Conservation (phyloP, 345 rosid genomes). For the Aethionema arabicum region DNA sequence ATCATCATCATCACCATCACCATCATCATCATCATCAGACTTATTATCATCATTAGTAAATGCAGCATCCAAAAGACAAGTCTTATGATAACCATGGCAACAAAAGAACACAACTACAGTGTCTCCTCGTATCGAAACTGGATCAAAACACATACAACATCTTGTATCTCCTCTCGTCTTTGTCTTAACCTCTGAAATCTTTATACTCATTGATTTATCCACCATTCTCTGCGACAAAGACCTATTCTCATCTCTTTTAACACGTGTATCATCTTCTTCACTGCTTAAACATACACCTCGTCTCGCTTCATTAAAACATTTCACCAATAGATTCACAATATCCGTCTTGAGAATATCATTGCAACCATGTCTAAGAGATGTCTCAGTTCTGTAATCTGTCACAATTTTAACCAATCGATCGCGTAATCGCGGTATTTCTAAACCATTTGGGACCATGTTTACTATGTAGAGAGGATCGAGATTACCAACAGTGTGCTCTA, state of each 20-base stretch:
- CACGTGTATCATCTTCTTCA: constrained; percentile 65
- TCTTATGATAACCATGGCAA: constrained; percentile 89
- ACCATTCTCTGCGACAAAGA: constrained; percentile 41
- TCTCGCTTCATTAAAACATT: constrained; percentile 85
- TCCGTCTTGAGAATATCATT: constrained; percentile 98
- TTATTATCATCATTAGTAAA: constrained; percentile 48
- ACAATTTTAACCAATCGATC: constrained; percentile 90
- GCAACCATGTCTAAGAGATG: constrained; percentile 97
- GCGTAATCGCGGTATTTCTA: constrained; percentile 97
- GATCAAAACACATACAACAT: constrained; percentile 95
- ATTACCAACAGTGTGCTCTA: constrained; percentile 99
- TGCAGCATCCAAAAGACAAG: constrained; percentile 79
- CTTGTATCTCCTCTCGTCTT: constrained; percentile 85
- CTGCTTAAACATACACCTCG: constrained; percentile 67
- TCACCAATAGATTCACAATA: constrained; percentile 81
- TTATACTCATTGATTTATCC: constrained; percentile 44
- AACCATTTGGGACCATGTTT: constrained; percentile 94
- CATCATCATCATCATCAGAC: constrained; percentile 41
- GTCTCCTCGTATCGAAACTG: constrained; percentile 73
- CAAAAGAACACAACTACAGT: constrained; percentile 85
- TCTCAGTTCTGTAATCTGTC: constrained; percentile 97
- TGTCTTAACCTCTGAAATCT: constrained; percentile 74
- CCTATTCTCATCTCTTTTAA: constrained; percentile 52
- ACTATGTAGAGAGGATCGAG: constrained; percentile 96
- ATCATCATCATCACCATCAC: constrained; percentile 37